Evolutionary conservation across 208 protist genomes (phyloP), one percentile per base, ranked within the genome.

Genomic region (Leptomonas seymouri): DNA sequence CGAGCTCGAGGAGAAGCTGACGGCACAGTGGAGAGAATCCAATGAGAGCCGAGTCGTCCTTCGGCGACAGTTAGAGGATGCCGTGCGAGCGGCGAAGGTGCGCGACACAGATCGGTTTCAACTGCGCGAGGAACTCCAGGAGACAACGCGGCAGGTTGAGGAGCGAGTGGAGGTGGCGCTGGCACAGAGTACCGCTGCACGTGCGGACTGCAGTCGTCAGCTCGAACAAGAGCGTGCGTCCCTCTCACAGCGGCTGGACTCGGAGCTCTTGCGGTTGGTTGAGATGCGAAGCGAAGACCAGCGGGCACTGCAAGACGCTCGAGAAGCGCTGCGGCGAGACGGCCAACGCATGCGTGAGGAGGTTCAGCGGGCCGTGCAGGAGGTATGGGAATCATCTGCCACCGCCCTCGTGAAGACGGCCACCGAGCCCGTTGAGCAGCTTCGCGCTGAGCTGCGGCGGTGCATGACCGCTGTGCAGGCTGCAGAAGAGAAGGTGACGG

Each of bases 261-360:
- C 64, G 21, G 90, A 92, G 72, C 64, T 93, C 41, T 53, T 90
- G 56, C 87, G 86, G 9, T 84, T 84, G 25, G 82, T 81, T 0
- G 87, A 92, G 55, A 88, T 92, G 82, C 83, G 82, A 8, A 71
- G 76, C 16, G 85, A 90, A 21, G 87, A 89, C 36, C 75, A 92
- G 44, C 79, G 81, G 20, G 82, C 76, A 56, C 67, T 89, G 49
- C 73, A 80, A 58, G 60, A 63, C 31, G 67, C 84, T 8, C 66
- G 68, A 49, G 84, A 82, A 21, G 61, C 73, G 16, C 36, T 90
- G 50, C 65, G 59, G 50, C 48, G 81, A 11, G 87, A 87, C 53
- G 23, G 77, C 7, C 67, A 57, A 28, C 36, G 41, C 18, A 68
- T 80, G 39, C 59, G 63, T n/a, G 44, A 23, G 0, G 61, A 62